Percentiles rank a stretch among this genome's conserved stretches.
phyloP scores from a whole-genome alignment of 2,329 filamentous ascomycete genomes.

The Fusarium zealandicum region DNA sequence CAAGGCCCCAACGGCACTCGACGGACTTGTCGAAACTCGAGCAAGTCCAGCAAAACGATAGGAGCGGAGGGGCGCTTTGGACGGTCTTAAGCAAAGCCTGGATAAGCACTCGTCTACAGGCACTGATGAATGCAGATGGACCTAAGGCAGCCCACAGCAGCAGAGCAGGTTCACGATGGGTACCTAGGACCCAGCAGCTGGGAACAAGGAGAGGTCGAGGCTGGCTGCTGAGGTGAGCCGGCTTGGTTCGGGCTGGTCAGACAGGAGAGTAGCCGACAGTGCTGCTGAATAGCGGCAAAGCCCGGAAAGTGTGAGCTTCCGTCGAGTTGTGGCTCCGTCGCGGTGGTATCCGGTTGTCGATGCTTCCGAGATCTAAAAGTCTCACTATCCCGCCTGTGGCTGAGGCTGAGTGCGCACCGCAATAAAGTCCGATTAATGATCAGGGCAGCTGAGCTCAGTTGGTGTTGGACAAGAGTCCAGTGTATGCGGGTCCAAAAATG shows the following conservation, averaged over 20 bases:
- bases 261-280: background rate
- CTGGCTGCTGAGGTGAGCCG: background rate
- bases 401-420: background rate
- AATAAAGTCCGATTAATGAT: constrained; percentile 15
- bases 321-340: background rate
- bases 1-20: constrained; percentile 7
- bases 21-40: constrained; percentile 1
- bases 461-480: constrained; percentile 19
- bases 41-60: background rate
- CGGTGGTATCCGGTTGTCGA: constrained; percentile 2
- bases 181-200: background rate
- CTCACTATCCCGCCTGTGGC: background rate
- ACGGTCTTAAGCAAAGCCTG: constrained; percentile 3
- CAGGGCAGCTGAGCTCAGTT: constrained; percentile 9
- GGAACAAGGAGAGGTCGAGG: constrained; percentile 3
- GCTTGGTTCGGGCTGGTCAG: constrained; percentile 1
- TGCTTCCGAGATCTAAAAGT: background rate
- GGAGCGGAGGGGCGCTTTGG: background rate
- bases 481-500: constrained; percentile 2
- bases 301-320: background rate
- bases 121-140: background rate
- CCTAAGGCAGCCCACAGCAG: background rate
- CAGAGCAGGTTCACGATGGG: constrained; percentile 1
- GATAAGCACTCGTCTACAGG: background rate
- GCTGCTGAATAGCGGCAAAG: background rate